phyloP scores from a whole-genome alignment of 176 grass and related monocot species.

The Melocanna baccifera region DNA sequence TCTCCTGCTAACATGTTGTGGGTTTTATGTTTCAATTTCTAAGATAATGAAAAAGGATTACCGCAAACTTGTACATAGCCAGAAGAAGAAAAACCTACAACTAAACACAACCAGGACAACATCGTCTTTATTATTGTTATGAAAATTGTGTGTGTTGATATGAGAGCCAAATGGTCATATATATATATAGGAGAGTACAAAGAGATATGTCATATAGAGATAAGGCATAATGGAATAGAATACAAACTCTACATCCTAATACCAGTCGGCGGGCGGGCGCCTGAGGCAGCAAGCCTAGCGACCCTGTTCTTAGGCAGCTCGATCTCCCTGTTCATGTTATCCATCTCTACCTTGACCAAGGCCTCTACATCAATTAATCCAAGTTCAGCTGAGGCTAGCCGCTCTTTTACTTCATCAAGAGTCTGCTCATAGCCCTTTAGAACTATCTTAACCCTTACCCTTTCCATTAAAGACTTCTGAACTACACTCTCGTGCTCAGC shows the following conservation, averaged over 20 bases:
- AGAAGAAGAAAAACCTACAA: constrained; percentile 23
- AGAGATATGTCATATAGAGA: too few relatives aligned
- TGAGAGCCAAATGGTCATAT: too few relatives aligned
- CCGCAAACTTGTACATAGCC: not conserved
- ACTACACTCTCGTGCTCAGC: constrained; percentile 18
- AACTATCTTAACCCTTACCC: constrained; percentile 33
- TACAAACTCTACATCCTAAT: too few relatives aligned
- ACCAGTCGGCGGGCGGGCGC: too few relatives aligned
- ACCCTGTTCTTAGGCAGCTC: constrained; percentile 40
- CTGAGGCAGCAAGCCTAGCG: too few relatives aligned
- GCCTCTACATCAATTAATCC: constrained; percentile 33
- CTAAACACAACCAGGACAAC: not conserved
- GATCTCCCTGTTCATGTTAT: constrained; percentile 38
- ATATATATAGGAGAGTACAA: too few relatives aligned
- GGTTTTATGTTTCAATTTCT: not conserved
- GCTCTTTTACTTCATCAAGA: constrained; percentile 33
- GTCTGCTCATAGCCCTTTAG: constrained; percentile 31
- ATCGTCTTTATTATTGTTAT: constrained; percentile 26
- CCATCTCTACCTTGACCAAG: constrained; percentile 50
- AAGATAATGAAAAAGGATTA: constrained; percentile 5
- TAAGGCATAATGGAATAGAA: too few relatives aligned
- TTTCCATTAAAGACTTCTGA: constrained; percentile 45
- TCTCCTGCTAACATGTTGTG: constrained; percentile 21
- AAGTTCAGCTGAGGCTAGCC: constrained; percentile 24
- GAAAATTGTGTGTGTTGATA: too few relatives aligned